Evolutionary conservation across 192 early-diverging fungal genomes (phyloP), one percentile per base, ranked within the genome.

Genomic region (Coemansia sp.): DNA sequence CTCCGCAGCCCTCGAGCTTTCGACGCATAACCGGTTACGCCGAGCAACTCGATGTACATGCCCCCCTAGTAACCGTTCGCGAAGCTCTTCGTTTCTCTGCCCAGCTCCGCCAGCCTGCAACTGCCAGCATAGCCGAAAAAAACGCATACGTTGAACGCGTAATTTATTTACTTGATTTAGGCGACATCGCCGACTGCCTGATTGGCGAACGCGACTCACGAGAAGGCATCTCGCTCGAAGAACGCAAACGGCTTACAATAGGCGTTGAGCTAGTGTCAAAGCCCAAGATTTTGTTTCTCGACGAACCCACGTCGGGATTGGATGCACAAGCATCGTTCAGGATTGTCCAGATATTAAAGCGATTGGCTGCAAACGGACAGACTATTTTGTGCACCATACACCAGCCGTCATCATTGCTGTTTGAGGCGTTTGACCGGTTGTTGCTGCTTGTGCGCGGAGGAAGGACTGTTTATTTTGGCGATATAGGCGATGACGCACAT

Each of bases 271-370:
- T 92, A 20, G 83, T 92, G 14, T 82, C 89, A 23, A 76, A 87
- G 75, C 86, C 87, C 17, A 82, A 86, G 55, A 60, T 87, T 40
- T 76, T 94, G 14, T 90, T 94, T 69, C 74, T 93, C 58, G 90
- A 92, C 67, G 91, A 88, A 55, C 93, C 93, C 28, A 93, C 89
- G 8, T 89, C 87, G 47, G 91, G 93, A 53, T 69, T 87, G 18
- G 85, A 87, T 71, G 83, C 84, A 1, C 88, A 92, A 58, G 75
- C 87, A 12, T 85, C 87, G 1, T 85, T 86, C 67, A 85, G 90
- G 66, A 76, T 88, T 63, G 73, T 86, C 66, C 81, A 85, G 59
- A 86, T 91, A 70, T 75, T 87, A 78, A 81, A 74, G 48, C 80
- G 81, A 66, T 58, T 84, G 71, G 73, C 87, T 44, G 69, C 84